Percentiles rank a stretch among this genome's conserved stretches.
phyloP scores from a whole-genome alignment of 2,329 filamentous ascomycete genomes.

The Pestalotiopsis sp. region DNA sequence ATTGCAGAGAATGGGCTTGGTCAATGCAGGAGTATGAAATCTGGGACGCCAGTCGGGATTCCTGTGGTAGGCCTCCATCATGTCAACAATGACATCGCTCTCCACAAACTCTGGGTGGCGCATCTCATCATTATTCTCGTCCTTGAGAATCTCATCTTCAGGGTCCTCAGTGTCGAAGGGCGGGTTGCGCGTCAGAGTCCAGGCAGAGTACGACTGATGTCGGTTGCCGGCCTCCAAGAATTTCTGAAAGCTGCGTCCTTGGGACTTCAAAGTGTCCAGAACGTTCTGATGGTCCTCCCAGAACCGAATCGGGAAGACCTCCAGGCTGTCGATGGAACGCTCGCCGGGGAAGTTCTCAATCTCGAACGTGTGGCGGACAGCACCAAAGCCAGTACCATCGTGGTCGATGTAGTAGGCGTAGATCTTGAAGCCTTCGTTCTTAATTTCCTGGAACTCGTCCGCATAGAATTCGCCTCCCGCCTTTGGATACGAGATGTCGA shows the following conservation, averaged over 20 bases:
- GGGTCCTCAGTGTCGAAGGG: constrained; percentile 27
- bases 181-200: constrained; percentile 43
- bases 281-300: constrained; percentile 36
- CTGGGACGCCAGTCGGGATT: constrained; percentile 39
- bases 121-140: constrained; percentile 32
- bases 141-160: constrained; percentile 33
- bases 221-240: constrained; percentile 32
- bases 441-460: constrained; percentile 31
- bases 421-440: constrained; percentile 36
- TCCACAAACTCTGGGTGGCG: constrained; percentile 40
- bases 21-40: constrained; percentile 30
- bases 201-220: constrained; percentile 43
- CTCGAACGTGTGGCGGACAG: constrained; percentile 39
- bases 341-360: constrained; percentile 41
- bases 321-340: constrained; percentile 38
- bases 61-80: constrained; percentile 42
- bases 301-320: constrained; percentile 42
- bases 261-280: constrained; percentile 32
- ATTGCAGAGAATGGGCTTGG: constrained; percentile 34
- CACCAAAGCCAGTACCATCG: constrained; percentile 40
- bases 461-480: constrained; percentile 38
- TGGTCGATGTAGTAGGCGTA: constrained; percentile 46
- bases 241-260: constrained; percentile 36
- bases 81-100: constrained; percentile 45
- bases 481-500: constrained; percentile 30